Evolutionary conservation across 169 alveolate species (phyloP), one percentile per base, ranked within the genome.

Genomic region (Plasmodium vivax): DNA sequence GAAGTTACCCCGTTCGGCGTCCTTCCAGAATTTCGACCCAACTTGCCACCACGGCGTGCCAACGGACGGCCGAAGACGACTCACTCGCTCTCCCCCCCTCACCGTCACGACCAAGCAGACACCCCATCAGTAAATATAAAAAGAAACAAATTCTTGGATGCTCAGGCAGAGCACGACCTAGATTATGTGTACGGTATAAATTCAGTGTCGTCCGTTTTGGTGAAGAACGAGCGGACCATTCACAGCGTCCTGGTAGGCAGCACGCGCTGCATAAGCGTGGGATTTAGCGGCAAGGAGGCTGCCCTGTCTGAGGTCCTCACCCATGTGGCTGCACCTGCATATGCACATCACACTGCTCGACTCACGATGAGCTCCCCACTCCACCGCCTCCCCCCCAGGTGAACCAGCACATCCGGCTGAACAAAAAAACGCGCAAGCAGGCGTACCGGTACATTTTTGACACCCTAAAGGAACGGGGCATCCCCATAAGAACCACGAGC

Each of bases 171-270:
- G 41, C 51, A 85, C 10, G 82, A 74, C 41, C 3, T 77, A 30
- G 93, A 85, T 85, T 85, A 85, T 54, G 81, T 85, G 12, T 85
- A 85, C 54, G 93, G 93, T 6, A 14, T 85, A 47, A 85, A 85
- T 85, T 85, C 93, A 16, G 93, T 85, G 56, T 75, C 32, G 38
- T 47, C 93, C 1, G 93, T 85, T 2, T 79, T 85, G 56, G 43
- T 74, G 27, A 85, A 85, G 81, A 74, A 85, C 30, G 93, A 85
- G 58, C 34, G 93, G 32, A 75, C 41, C n/a, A 73, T 85, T 23
- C 38, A 85, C 14, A 77, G 41, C 6, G 93, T 43, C 80, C 56
- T 85, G 36, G 93, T 85, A 85, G 62, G 58, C 1, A 2, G 16
- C 77, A 30, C 6, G 6, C 10, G 16, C 77, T 23, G 23, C 6